Base-by-base conservation (phyloP, 2,329 filamentous ascomycete species). In the Botrytis galanthina region DNA sequence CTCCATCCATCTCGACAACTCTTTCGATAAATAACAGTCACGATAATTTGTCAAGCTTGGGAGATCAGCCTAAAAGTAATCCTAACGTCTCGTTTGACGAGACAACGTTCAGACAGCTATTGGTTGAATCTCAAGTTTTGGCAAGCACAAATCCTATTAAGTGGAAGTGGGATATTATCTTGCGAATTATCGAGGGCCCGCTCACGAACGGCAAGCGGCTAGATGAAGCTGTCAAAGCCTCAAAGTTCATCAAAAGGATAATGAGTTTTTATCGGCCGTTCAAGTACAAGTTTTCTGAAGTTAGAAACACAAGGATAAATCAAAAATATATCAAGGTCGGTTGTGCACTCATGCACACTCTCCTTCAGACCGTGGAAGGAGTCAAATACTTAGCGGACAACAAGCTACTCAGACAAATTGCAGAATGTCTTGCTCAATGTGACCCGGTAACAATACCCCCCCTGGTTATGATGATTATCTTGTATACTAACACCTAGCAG, bases 251-350 rank as follows among this genome's bases (percentile, higher is more conserved):
- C 78, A 98, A 98, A 84, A 88, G 97, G 16, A 87, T 99, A 73
- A 90, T 98, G 81, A 96, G 94, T 74, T 99, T 99, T 81, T 97
- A 97, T 81, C 89, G 96, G 18, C 96, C 96, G 0, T 99, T 99
- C 84, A 99, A 99, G 81, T 97, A 94, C 81, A 92, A 94, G 76
- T 99, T 98, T 79, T 93, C 95, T 0, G 93, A 97, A 78, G 88
- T 96, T 60, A 91, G 93, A 77, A 98, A 94, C 81, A 97, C 94
- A 0, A 93, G 96, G 75, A 93, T 92, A 71, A 97, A 97, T 73
- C 95, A 98, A 80, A 95, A 97, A 77, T 98, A 98, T 81, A 91
- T 99, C 64, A 90, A 92, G 77, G 93, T 93, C 32, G 96, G 96
- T 0, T 98, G 95, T 82, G 92, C 94, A 26, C 83, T 99, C 74